Evolutionary conservation across 345 rosid genomes (phyloP).

Genomic region (Camelina sativa): DNA sequence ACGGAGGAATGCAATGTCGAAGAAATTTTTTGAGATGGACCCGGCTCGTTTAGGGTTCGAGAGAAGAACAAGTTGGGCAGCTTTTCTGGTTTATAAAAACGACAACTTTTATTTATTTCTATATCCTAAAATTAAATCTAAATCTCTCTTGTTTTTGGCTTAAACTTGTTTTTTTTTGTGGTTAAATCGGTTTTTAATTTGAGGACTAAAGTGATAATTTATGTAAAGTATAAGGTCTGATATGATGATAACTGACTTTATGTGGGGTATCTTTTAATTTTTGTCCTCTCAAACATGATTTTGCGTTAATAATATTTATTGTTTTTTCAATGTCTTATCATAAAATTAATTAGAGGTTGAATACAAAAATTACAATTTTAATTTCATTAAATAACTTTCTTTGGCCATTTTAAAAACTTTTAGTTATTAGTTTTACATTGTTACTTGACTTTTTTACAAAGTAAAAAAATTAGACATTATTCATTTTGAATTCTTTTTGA

Average conservation of each 20-base stretch:
- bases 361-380: no score
- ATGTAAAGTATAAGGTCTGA: background rate
- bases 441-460: no score
- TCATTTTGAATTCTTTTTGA: no score
- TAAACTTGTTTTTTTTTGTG: constrained; percentile 24
- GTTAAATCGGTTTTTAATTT: constrained; percentile 23
- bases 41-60: constrained; percentile 49
- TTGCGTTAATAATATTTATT: background rate
- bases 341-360: background rate
- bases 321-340: background rate
- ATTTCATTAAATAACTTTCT: background rate
- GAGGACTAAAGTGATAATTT: background rate
- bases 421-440: no score
- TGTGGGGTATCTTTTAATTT: constrained; percentile 7
- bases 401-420: no score
- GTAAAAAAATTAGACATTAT: no score
- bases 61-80: constrained; percentile 38
- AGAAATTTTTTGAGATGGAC: constrained; percentile 29
- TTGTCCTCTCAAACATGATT: background rate
- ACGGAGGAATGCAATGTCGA: constrained; percentile 36
- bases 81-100: constrained; percentile 47
- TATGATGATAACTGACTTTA: background rate
- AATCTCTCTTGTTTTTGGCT: background rate
- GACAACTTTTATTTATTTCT: background rate
- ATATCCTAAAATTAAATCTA: background rate